Conservation (phyloP, 352 stramenopile species). For the Globisporangium ultimum region DNA sequence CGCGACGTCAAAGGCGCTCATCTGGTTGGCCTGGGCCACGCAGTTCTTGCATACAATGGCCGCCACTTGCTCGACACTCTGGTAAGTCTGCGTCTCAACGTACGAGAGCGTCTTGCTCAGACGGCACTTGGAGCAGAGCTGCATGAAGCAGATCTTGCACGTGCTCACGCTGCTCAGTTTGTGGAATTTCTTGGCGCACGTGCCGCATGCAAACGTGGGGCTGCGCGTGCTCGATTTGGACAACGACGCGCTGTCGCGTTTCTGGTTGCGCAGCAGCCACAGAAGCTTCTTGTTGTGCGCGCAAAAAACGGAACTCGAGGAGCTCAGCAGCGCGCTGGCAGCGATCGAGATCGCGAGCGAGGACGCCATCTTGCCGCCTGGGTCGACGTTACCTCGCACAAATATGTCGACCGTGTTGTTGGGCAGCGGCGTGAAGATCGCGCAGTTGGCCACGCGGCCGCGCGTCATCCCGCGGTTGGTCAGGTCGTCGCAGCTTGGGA, state of each 20-base stretch:
- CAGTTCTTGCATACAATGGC: conserved; percentile 32
- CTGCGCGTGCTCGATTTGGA: conserved; percentile 3
- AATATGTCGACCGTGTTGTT: conserved; percentile 13
- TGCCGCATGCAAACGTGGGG: conserved; percentile 7
- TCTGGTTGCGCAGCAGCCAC: conserved; percentile 20
- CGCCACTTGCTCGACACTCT: conserved; percentile 15
- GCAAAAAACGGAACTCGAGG: conserved; percentile 18
- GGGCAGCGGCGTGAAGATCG: conserved; percentile 13
- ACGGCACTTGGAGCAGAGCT: conserved; percentile 28
- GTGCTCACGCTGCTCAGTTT: conserved; percentile 22
- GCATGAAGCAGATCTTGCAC: conserved; percentile 22
- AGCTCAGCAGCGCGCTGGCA: conserved; percentile 19
- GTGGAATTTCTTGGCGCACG: conserved; percentile 22
- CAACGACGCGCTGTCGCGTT: background rate
- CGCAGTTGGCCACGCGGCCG: conserved; percentile 7
- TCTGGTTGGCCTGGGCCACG: conserved; percentile 15
- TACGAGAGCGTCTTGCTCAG: conserved; percentile 22
- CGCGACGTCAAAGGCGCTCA: conserved; percentile 20
- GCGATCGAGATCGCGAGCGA: conserved; percentile 9
- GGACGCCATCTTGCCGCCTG: conserved; percentile 10
- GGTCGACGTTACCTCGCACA: conserved; percentile 10
- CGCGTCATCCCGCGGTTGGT: conserved; percentile 3
- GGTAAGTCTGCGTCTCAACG: conserved; percentile 10
- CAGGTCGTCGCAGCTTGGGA: conserved; percentile 6
- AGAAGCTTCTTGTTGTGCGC: conserved; percentile 36